A percentile compares a stretch with the other conserved stretches of the same genome.
Conservation (phyloP, 1,284 basidiomycete genomes). For the Leccinum subatratum region DNA sequence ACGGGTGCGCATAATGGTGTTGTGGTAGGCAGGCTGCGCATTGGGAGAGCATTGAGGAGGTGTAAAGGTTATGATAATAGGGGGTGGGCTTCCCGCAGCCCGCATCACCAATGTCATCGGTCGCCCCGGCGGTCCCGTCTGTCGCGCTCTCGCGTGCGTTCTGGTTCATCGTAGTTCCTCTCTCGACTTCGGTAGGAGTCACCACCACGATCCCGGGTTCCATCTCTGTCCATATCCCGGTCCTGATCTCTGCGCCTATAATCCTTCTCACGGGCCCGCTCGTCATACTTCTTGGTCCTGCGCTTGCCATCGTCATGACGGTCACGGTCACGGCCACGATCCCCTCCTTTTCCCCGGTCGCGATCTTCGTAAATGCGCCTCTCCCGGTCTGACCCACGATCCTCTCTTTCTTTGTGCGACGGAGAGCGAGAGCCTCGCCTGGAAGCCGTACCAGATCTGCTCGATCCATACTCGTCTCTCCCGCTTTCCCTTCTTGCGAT, state of each 20-base stretch:
- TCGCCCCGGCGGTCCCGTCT: constrained; percentile 26
- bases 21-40: constrained; percentile 22
- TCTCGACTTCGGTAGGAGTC: constrained; percentile 28
- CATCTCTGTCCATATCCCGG: constrained; percentile 19
- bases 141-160: constrained; percentile 25
- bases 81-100: too few relatives aligned
- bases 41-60: constrained; percentile 2
- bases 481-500: constrained; percentile 58
- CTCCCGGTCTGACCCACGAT: constrained; percentile 7
- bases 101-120: background rate
- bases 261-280: constrained; percentile 23
- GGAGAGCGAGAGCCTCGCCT: constrained; percentile 31
- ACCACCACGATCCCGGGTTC: constrained; percentile 17
- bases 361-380: constrained; percentile 23
- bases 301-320: constrained; percentile 8
- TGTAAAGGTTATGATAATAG: background rate
- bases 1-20: constrained; percentile 20
- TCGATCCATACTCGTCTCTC: constrained; percentile 24
- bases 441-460: constrained; percentile 25
- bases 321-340: constrained; percentile 12
- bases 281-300: constrained; percentile 17
- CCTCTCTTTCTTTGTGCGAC: constrained; percentile 19
- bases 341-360: constrained; percentile 29
- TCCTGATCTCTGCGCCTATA: constrained; percentile 13
- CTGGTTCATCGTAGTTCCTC: constrained; percentile 19